Evolutionary conservation across 805 yeast genomes (phyloP).

Genomic region (Kodamaea hsintzibuensis): DNA sequence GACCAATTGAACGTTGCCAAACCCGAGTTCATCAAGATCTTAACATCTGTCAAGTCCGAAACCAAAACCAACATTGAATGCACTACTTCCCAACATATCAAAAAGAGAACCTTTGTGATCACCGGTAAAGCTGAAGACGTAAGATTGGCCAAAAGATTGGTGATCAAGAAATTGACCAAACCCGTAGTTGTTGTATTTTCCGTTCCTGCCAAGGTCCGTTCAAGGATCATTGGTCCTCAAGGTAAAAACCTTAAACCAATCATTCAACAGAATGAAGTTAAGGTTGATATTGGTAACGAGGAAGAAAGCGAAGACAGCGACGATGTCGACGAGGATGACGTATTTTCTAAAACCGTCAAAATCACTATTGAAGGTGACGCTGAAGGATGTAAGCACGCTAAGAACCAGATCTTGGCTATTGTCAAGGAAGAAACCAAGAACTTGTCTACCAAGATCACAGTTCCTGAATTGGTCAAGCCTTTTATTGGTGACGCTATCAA

Average conservation of each 20-base stretch:
- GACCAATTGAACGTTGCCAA: constrained; percentile 65
- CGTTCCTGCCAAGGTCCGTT: constrained; percentile 76
- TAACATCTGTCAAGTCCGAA: constrained; percentile 59
- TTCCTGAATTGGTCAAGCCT: constrained; percentile 45
- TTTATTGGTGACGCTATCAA: constrained; percentile 39
- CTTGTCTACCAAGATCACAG: constrained; percentile 49
- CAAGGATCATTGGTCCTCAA: constrained; percentile 82
- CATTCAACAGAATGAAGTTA: constrained; percentile 63
- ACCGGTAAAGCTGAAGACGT: constrained; percentile 72
- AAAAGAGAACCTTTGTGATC: constrained; percentile 79
- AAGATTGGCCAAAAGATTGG: constrained; percentile 68
- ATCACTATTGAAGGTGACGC: constrained; percentile 79
- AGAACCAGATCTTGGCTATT: constrained; percentile 64
- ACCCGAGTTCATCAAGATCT: constrained; percentile 67
- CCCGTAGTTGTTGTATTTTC: constrained; percentile 62
- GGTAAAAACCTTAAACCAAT: constrained; percentile 84
- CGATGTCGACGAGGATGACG: constrained; percentile 51
- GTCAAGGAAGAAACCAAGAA: constrained; percentile 73
- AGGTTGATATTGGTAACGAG: constrained; percentile 62
- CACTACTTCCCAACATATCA: constrained; percentile 72
- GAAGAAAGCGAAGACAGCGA: constrained; percentile 30
- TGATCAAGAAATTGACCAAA: constrained; percentile 73
- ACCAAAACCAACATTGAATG: constrained; percentile 76
- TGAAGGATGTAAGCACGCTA: constrained; percentile 79
- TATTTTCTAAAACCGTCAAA: constrained; percentile 57